A percentile compares a stretch with the other conserved stretches of the same genome.
phyloP scores from a whole-genome alignment of 352 stramenopile genomes.

The Globisporangium heterothallicum region DNA sequence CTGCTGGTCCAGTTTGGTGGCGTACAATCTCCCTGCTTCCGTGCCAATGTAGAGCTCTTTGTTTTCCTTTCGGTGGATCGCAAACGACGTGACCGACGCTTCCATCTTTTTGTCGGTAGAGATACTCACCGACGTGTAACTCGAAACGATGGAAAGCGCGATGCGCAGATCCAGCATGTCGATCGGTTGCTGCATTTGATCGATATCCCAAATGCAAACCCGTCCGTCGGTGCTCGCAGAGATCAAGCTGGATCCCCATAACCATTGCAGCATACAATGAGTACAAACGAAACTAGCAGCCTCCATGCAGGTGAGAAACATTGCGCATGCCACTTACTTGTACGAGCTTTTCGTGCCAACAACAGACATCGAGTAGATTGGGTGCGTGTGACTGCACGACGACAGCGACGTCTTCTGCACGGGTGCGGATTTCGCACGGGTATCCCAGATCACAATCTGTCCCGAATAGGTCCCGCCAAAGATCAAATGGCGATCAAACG shows the following conservation, averaged over 20 bases:
- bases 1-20: conserved; percentile 66
- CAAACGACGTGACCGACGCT: conserved; percentile 76
- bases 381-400: conserved; percentile 78
- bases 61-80: conserved; percentile 75
- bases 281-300: conserved; percentile 1
- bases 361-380: conserved; percentile 83
- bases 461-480: conserved; percentile 84
- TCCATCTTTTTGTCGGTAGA: conserved; percentile 83
- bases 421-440: conserved; percentile 67
- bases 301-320: too few species aligned
- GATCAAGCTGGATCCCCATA: conserved; percentile 78
- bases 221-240: conserved; percentile 83
- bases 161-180: conserved; percentile 84
- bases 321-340: conserved; percentile 57
- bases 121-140: conserved; percentile 57
- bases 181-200: conserved; percentile 77
- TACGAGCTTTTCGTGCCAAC: conserved; percentile 78
- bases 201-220: conserved; percentile 82
- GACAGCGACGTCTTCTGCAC: conserved; percentile 84
- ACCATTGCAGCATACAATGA: conserved; percentile 5
- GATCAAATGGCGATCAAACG: conserved; percentile 82
- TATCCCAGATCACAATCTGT: conserved; percentile 86
- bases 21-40: conserved; percentile 76
- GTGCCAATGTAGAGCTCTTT: conserved; percentile 84
- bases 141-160: conserved; percentile 70